A percentile compares a stretch with the other conserved stretches of the same genome.
Conservation (phyloP, 1,284 basidiomycete genomes). For the Farysia itapuensis region DNA sequence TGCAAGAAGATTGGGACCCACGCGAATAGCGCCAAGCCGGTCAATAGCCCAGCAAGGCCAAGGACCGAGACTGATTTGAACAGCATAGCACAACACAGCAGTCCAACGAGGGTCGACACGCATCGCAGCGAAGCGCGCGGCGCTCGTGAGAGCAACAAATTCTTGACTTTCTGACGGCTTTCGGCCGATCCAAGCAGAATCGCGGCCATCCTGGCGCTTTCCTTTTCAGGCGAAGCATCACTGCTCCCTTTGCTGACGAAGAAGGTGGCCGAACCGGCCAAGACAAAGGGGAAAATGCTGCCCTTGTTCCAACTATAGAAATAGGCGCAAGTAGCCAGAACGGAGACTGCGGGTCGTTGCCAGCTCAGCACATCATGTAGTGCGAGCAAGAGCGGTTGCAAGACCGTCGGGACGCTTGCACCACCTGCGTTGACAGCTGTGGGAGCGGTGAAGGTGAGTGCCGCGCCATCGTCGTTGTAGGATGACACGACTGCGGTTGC, state of each 20-base stretch:
- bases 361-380: conserved; percentile 21
- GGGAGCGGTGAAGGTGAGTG: conserved; percentile 11
- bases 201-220: neutral
- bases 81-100: conserved; percentile 4
- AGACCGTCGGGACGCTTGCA: neutral
- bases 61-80: conserved; percentile 5
- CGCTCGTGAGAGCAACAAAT: conserved; percentile 24
- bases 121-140: conserved; percentile 25
- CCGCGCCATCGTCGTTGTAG: conserved; percentile 17
- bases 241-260: neutral
- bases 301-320: conserved; percentile 26
- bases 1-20: conserved; percentile 33
- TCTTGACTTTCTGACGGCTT: conserved; percentile 34
- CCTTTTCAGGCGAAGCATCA: neutral
- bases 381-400: conserved; percentile 4
- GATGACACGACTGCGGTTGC: conserved; percentile 12
- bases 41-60: conserved; percentile 14
- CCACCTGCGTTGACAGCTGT: conserved; percentile 1
- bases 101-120: conserved; percentile 2
- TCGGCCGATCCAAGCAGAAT: conserved; percentile 13
- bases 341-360: conserved; percentile 17
- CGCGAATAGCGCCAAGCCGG: conserved; percentile 30
- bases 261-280: conserved; percentile 10
- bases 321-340: conserved; percentile 13
- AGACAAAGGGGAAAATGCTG: conserved; percentile 6